phyloP scores from a whole-genome alignment of 2,329 filamentous ascomycete genomes.

The Fusarium veterinarium region DNA sequence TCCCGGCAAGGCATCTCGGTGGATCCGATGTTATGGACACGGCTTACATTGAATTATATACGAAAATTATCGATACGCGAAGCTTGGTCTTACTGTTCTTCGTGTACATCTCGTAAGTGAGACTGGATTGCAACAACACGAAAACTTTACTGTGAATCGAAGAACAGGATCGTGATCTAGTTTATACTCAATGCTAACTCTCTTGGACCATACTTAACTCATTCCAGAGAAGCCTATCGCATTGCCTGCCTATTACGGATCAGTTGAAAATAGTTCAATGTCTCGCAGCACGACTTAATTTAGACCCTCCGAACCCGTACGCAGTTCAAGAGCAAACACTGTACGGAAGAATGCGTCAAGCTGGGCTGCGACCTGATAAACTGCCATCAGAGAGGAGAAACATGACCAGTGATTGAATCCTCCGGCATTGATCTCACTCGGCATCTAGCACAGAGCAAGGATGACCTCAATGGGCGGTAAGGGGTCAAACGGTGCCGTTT shows the following conservation, averaged over 20 bases:
- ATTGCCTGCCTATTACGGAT: constrained; percentile 21
- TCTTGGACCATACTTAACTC: not conserved
- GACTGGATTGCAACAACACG: not conserved
- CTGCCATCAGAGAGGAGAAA: not conserved
- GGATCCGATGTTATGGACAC: not conserved
- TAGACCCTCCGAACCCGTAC: constrained; percentile 1
- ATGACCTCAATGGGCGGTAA: constrained; percentile 18
- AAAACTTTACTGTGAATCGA: not conserved
- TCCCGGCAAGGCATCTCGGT: constrained; percentile 21
- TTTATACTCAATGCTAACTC: not conserved
- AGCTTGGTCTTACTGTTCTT: not conserved
- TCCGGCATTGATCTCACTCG: not conserved
- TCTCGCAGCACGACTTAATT: constrained; percentile 12
- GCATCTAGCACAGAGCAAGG: not conserved
- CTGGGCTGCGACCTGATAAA: constrained; percentile 18
- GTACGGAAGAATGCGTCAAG: constrained; percentile 31
- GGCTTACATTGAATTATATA: constrained; percentile 10
- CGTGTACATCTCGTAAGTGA: not conserved
- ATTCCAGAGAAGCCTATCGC: constrained; percentile 4
- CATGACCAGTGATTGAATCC: constrained; percentile 16
- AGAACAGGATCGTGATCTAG: not conserved
- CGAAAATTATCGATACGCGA: constrained; percentile 13
- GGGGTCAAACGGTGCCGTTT: constrained; percentile 25
- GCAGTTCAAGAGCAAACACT: constrained; percentile 18
- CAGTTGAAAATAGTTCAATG: constrained; percentile 1